A percentile compares a stretch with the other conserved stretches of the same genome.
phyloP scores from a whole-genome alignment of 306 rosid species.

The Dalbergia oliveri region DNA sequence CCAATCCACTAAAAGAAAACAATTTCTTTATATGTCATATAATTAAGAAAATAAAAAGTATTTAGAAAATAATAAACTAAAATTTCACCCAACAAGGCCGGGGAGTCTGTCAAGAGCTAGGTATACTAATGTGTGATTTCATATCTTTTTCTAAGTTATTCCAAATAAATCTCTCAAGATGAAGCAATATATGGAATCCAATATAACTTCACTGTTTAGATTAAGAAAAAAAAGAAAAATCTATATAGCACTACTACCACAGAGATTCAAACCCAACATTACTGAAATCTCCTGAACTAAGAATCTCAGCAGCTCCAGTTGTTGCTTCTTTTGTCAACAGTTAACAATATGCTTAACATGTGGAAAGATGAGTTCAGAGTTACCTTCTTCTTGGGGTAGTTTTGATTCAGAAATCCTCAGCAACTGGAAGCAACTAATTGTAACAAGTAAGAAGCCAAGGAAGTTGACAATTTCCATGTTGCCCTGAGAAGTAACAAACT shows the following conservation, averaged over 20 bases:
- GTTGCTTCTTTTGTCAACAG: background rate
- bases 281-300: background rate
- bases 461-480: constrained; percentile 53
- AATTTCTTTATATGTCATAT: background rate
- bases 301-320: constrained; percentile 29
- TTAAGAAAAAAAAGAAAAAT: too few relatives aligned
- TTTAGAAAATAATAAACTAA: background rate
- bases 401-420: constrained; percentile 58
- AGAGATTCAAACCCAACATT: background rate
- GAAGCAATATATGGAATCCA: constrained; percentile 3
- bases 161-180: background rate
- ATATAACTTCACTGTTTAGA: background rate
- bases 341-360: background rate
- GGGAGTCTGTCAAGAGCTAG: background rate
- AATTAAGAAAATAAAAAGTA: background rate
- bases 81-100: background rate
- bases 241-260: too few relatives aligned
- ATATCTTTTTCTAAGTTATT: background rate
- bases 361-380: constrained; percentile 5
- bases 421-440: constrained; percentile 52
- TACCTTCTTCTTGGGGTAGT: constrained; percentile 75
- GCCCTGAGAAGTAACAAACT: background rate
- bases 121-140: background rate
- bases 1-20: constrained; percentile 2
- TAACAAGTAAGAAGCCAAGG: constrained; percentile 46